Conservation (phyloP, 129 eudicot genomes). For the Flaveria sonorensis region DNA sequence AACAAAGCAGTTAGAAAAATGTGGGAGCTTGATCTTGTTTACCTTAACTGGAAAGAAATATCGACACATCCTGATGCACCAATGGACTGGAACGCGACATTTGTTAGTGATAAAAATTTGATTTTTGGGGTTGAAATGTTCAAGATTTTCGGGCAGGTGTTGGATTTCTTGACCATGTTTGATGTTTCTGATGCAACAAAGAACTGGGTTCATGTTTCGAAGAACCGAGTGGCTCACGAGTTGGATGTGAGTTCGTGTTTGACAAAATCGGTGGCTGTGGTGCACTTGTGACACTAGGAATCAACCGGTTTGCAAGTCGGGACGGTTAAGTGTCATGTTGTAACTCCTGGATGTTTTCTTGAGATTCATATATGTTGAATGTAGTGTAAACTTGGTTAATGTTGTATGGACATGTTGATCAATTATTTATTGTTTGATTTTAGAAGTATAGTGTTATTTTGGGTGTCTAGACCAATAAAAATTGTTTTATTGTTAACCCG, state of each 20-base stretch:
- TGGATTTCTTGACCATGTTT: slow-evolving; percentile 80
- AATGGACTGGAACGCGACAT: slow-evolving; percentile 93
- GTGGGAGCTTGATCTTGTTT: slow-evolving; percentile 83
- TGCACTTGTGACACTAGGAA: slow-evolving; percentile 54
- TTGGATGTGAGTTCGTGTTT: slow-evolving; percentile 83
- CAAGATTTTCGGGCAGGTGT: slow-evolving; percentile 91
- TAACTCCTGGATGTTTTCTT: slow-evolving; percentile 21
- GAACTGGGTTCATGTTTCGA: slow-evolving; percentile 76
- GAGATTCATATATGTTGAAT: slow-evolving; percentile 21
- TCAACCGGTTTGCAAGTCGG: background rate
- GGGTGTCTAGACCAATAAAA: too few relatives aligned
- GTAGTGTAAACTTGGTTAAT: slow-evolving; percentile 15
- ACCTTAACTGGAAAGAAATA: slow-evolving; percentile 58
- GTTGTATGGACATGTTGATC: slow-evolving; percentile 20
- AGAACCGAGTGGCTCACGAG: slow-evolving; percentile 72
- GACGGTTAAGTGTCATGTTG: slow-evolving; percentile 7
- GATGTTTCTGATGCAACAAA: slow-evolving; percentile 48
- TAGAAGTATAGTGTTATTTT: too few relatives aligned
- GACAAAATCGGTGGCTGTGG: slow-evolving; percentile 75
- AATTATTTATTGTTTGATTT: slow-evolving; percentile 18
- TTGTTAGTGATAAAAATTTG: slow-evolving; percentile 64
- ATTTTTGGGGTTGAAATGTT: slow-evolving; percentile 96
- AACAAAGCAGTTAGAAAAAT: slow-evolving; percentile 90
- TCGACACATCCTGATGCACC: slow-evolving; percentile 95
- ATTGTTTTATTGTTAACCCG: background rate